phyloP scores from a whole-genome alignment of 768 basidiomycete genomes.

The Hygrophoropsis aurantiaca region DNA sequence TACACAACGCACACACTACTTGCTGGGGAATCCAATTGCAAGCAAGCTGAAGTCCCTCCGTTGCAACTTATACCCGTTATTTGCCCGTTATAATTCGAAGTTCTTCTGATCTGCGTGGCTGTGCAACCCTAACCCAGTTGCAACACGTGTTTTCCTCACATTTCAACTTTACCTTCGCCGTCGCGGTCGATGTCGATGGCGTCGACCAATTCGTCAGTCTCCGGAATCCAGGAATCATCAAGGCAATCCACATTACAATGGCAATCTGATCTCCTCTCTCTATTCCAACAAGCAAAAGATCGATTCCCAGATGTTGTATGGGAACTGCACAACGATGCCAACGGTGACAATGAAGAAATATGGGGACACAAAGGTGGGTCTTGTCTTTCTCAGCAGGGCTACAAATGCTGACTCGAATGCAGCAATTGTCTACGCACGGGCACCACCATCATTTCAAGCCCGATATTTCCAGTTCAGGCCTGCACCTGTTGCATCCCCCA shows the following conservation, averaged over 20 bases:
- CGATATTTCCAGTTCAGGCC: conserved; percentile 83
- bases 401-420: not conserved
- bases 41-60: too few relatives aligned
- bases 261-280: conserved; percentile 75
- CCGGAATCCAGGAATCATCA: conserved; percentile 64
- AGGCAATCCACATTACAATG: conserved; percentile 68
- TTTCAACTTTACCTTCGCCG: not conserved
- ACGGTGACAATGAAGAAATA: conserved; percentile 56
- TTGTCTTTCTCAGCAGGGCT: not conserved
- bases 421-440: conserved; percentile 95
- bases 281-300: conserved; percentile 85
- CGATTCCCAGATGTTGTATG: conserved; percentile 98
- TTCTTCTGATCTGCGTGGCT: too few relatives aligned
- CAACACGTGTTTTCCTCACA: conserved; percentile 6
- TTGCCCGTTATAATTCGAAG: too few relatives aligned
- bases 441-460: conserved; percentile 87
- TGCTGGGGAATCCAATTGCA: too few relatives aligned
- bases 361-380: conserved; percentile 93
- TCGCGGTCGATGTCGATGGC: conserved; percentile 6
- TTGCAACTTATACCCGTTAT: too few relatives aligned
- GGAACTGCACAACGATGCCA: conserved; percentile 62
- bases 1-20: too few relatives aligned
- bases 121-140: conserved; percentile 5
- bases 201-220: conserved; percentile 30
- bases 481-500: conserved; percentile 49